Evolutionary conservation across 441 rosid genomes (phyloP), one percentile per base, ranked within the genome.

Genomic region (Theobroma grandiflorum): DNA sequence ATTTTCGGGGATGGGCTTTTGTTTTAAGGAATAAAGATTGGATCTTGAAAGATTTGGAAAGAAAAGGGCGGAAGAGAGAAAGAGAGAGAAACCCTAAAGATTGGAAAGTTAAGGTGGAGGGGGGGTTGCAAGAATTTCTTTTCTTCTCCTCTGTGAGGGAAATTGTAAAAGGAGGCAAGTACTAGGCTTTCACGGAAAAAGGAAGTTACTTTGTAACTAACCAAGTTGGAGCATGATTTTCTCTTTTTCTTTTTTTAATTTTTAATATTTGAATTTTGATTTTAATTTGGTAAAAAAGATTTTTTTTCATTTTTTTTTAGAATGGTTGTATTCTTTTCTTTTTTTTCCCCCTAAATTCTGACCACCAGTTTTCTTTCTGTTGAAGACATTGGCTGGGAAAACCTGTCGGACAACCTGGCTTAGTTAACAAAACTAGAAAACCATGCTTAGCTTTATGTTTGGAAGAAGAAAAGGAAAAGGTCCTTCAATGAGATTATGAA

Each of bases 1-100:
- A 87, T 87, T 31, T 38, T 50, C 7, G 77, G 79, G 74, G 47
- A 59, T 57, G 64, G 35, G 67, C 4, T 26, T 47, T 14, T 18
- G 45, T 40, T 42, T 35, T 37, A 22, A 33, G 65, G 42, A 50
- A 72, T 62, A 37, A 71, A 33, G 40, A 22, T n/a, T n/a, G 8
- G 57, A 49, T 74, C 71, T 45, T 65, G 49, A 45, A 70, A 20
- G 14, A 74, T 16, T 26, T 33, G 37, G n/a, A 40, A 1, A 5
- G 1, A 26, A 1, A 18, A 8, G 33, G 35, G 8, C 4, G 31
- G 31, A 4, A 15, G 20, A 49, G 37, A 1, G 11, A 2, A 10
- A 12, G 20, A 12, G 49, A 64, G 68, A 38, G 5, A 40, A 42
- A 67, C 66, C 75, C 47, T 37, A 20, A 52, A 50, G 10, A 6